Conservation (phyloP, 805 yeast genomes). For the Candida ficus region DNA sequence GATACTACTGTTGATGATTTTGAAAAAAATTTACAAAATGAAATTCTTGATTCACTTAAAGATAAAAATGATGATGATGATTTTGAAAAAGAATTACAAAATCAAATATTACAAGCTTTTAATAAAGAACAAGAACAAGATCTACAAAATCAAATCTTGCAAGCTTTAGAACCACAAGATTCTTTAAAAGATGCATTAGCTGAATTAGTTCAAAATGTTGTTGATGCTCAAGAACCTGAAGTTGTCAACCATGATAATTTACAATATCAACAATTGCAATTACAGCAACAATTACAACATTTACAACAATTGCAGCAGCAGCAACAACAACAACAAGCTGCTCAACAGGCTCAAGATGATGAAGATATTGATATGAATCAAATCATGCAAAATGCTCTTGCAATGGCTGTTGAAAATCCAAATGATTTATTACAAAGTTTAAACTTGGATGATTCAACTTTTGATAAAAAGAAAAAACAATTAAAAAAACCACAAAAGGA, state of each 20-base stretch:
- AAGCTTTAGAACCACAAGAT: conserved; percentile 20
- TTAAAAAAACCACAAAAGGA: conserved; percentile 15
- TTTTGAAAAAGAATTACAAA: conserved; percentile 14
- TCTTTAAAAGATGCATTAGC: conserved; percentile 49
- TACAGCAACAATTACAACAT: conserved; percentile 2
- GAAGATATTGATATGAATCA: conserved; percentile 62
- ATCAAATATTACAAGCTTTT: conserved; percentile 14
- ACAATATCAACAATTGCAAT: conserved; percentile 1
- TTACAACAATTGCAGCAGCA: conserved; percentile 4
- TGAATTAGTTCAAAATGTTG: conserved; percentile 51
- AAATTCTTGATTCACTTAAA: conserved; percentile 22
- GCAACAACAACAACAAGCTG: conserved; percentile 6
- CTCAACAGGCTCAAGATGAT: no score
- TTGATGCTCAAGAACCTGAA: conserved; percentile 30
- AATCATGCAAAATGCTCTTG: conserved; percentile 71
- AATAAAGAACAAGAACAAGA: conserved; percentile 9
- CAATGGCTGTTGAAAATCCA: conserved; percentile 69
- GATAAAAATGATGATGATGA: conserved; percentile 4
- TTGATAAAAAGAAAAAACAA: conserved; percentile 6
- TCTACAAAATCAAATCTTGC: conserved; percentile 10
- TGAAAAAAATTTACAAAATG: conserved; percentile 20
- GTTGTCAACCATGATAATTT: conserved; percentile 1
- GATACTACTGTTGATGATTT: conserved; percentile 7
- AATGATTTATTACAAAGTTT: conserved; percentile 34
- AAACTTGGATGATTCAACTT: conserved; percentile 19